Percentiles rank a stretch among this genome's conserved stretches.
Evolutionary conservation across 2,329 filamentous ascomycete genomes (phyloP).

Genomic region (Beauveria scarabaeidicola): DNA sequence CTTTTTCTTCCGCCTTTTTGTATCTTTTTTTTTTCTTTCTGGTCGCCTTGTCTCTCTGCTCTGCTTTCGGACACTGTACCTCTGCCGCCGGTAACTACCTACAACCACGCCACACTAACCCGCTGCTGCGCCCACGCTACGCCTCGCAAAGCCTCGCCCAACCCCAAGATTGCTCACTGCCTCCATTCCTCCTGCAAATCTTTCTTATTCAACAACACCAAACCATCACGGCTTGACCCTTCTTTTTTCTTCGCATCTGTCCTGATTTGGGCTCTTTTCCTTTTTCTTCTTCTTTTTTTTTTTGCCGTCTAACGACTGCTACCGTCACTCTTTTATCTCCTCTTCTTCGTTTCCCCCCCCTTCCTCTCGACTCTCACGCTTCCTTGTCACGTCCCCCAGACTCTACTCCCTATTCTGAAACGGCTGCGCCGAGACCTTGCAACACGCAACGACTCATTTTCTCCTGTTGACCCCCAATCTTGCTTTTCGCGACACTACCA

Average conservation of each 20-base stretch:
- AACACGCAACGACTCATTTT: not conserved
- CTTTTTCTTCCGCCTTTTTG: too few species aligned
- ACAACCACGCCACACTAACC: not conserved
- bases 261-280: not conserved
- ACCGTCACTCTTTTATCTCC: conserved; percentile 5
- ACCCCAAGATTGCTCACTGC: not conserved
- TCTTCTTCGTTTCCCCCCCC: not conserved
- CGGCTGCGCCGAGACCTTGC: conserved; percentile 9
- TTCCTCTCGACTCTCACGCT: not conserved
- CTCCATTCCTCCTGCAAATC: conserved; percentile 10
- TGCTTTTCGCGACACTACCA: not conserved
- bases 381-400: not conserved
- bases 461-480: not conserved
- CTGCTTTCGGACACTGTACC: not conserved
- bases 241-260: not conserved
- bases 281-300: not conserved
- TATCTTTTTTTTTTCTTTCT: too few species aligned
- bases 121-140: not conserved
- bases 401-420: conserved; percentile 9
- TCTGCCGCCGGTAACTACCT: too few species aligned
- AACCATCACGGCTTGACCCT: not conserved
- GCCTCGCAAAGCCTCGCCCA: conserved; percentile 2
- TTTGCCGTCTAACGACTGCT: not conserved
- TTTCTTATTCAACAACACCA: not conserved
- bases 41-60: too few species aligned